phyloP scores from a whole-genome alignment of 2,329 filamentous ascomycete species.

The Trichoderma atroviride region DNA sequence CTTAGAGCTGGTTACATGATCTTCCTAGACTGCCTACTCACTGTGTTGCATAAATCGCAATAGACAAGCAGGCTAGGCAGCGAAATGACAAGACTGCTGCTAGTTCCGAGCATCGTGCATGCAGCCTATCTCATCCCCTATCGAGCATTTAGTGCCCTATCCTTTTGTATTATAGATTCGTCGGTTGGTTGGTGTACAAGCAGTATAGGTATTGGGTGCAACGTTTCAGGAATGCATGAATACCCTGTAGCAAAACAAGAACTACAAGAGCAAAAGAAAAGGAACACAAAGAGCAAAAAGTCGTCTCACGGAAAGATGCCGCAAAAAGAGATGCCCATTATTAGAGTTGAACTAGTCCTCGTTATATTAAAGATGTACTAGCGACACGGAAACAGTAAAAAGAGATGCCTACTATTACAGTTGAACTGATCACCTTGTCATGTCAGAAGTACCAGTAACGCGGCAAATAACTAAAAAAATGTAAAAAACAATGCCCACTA shows the following conservation, averaged over 20 bases:
- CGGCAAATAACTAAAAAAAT: background rate
- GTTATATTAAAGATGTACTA: too few relatives aligned
- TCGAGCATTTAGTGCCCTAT: background rate
- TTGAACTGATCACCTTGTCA: conserved; percentile 28
- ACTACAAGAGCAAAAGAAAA: background rate
- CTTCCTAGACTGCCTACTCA: background rate
- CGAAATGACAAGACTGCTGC: too few relatives aligned
- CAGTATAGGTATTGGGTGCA: background rate
- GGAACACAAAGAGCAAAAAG: background rate
- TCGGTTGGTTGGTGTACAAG: background rate
- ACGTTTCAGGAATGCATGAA: too few relatives aligned
- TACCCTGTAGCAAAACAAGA: too few relatives aligned
- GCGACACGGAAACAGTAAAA: background rate
- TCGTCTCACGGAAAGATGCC: background rate
- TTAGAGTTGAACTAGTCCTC: too few relatives aligned
- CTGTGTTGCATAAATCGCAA: background rate
- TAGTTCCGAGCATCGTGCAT: background rate
- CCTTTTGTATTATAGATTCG: background rate
- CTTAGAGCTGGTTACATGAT: background rate
- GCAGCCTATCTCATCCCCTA: background rate
- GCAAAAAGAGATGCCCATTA: conserved; percentile 3
- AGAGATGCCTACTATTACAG: conserved; percentile 24
- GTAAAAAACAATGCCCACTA: conserved; percentile 23
- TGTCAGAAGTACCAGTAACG: conserved; percentile 26
- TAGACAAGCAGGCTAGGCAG: background rate